phyloP scores from a whole-genome alignment of 305 asterid genomes.

The Fraxinus dipetala region DNA sequence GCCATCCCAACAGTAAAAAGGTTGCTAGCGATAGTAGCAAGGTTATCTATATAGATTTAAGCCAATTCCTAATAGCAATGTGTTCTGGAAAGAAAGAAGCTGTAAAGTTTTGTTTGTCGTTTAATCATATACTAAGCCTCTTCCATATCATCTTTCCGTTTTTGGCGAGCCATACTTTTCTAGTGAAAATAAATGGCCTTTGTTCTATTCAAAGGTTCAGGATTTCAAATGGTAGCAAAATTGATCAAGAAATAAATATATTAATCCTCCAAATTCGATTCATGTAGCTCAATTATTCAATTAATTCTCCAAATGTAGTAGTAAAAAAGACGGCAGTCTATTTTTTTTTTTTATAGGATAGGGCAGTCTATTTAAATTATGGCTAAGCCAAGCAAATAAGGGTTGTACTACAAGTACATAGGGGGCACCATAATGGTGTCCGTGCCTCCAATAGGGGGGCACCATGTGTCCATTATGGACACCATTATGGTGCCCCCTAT shows the following conservation, averaged over 20 bases:
- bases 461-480: too few species aligned
- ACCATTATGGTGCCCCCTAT: too few species aligned
- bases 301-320: neutral
- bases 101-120: neutral
- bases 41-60: neutral
- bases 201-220: neutral
- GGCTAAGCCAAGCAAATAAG: neutral
- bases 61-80: neutral
- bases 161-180: neutral
- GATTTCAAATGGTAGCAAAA: neutral
- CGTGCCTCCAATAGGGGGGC: too few species aligned
- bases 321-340: neutral
- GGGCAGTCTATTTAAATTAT: too few species aligned
- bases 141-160: neutral
- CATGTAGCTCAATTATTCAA: neutral
- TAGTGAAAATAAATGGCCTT: neutral
- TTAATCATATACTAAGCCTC: neutral
- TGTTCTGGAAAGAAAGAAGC: neutral
- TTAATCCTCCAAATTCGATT: neutral
- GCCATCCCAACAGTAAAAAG: neutral
- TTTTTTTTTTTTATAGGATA: too few species aligned
- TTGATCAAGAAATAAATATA: neutral
- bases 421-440: too few species aligned
- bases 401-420: too few species aligned
- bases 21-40: neutral